Evolutionary conservation across 768 basidiomycete species (phyloP), one percentile per base, ranked within the genome.

Genomic region (Mrakia blollopis): DNA sequence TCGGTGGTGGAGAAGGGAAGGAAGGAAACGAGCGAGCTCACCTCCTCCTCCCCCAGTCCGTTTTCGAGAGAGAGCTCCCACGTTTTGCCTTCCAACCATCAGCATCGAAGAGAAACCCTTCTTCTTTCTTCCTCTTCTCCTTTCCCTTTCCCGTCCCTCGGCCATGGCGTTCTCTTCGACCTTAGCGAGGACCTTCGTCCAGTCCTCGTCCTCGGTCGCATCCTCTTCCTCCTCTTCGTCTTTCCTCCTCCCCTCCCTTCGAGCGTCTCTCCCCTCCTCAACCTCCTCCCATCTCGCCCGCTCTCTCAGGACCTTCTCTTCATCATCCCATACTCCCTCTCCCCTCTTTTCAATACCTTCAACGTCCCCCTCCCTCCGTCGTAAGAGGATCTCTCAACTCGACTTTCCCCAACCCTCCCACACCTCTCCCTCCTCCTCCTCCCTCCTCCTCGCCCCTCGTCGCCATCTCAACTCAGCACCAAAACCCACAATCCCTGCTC

Each of bases 401-500:
- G 71, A 37, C 52, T 35, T 72, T 72, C 50, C 69, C 44, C 68
- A 69, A 44, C 68, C 39, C n/a, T 14, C 41, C 23, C 11, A 14
- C 37, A 35, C 44, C 28, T 25, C 41, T 25, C n/a, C 57, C 57
- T 57, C 57, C 57, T 57, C 57, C 9, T n/a, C 57, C 57, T n/a
- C 25, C n/a, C 57, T 57, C 57, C 57, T 57, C 57, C n/a, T 71
- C 47, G 50, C 44, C 23, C 32, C 44, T 13, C 47, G 47, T 32
- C 69, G 69, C 69, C 47, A 71, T 54, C 44, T 47, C 47, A 47
- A 68, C 65, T 50, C 69, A 21, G 32, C 69, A 18, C 68, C 16
- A 13, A 69, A 50, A 69, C 68, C 68, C 47, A n/a, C 68, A 16
- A 69, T 47, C 18, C 10, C 68, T 25, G n/a, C n/a, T n/a, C n/a